These are phyloP conservation scores for Ustilago hordei DNA, from an alignment of 1,284 basidiomycete genomes.

Conservation along the genomic window DNA sequence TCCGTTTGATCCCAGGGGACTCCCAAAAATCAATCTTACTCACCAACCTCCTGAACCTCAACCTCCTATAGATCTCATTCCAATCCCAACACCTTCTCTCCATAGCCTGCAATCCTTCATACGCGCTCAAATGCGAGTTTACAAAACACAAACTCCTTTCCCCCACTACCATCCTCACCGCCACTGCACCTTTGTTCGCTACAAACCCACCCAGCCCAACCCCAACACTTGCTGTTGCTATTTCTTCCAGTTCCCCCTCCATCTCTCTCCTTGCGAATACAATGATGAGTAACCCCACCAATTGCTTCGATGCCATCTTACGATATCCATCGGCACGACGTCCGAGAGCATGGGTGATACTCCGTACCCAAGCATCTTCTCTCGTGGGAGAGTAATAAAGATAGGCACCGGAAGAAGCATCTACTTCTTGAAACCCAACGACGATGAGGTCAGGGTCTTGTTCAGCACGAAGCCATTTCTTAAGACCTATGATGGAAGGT, in stretches of 20 bases:
- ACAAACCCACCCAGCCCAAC: slow-evolving; percentile 54
- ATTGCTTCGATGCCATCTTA: slow-evolving; percentile 49
- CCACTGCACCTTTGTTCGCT: slow-evolving; percentile 76
- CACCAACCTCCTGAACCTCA: slow-evolving; percentile 28
- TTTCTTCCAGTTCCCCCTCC: slow-evolving; percentile 16
- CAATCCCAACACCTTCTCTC: slow-evolving; percentile 54
- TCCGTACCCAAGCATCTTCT: slow-evolving; percentile 41
- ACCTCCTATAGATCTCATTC: slow-evolving; percentile 49
- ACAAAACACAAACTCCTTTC: slow-evolving; percentile 94
- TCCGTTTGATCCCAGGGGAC: slow-evolving; percentile 85
- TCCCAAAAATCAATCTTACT: slow-evolving; percentile 66
- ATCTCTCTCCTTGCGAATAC: slow-evolving; percentile 33
- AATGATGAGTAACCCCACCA: slow-evolving; percentile 50
- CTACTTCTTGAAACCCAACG: slow-evolving; percentile 54
- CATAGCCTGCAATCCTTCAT: slow-evolving; percentile 50
- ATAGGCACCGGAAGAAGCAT: slow-evolving; percentile 48
- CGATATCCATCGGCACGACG: slow-evolving; percentile 19
- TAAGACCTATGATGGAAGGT: slow-evolving; percentile 31
- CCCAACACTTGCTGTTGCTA: slow-evolving; percentile 40
- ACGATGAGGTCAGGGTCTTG: slow-evolving; percentile 54
- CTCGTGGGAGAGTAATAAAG: slow-evolving; percentile 53
- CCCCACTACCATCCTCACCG: slow-evolving; percentile 87
- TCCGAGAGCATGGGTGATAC: slow-evolving; percentile 31
- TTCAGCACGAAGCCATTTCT: slow-evolving; percentile 43
- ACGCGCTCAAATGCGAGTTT: slow-evolving; percentile 91